Base-by-base conservation (phyloP, 305 asterid genomes). In the Solanum chacoense region DNA sequence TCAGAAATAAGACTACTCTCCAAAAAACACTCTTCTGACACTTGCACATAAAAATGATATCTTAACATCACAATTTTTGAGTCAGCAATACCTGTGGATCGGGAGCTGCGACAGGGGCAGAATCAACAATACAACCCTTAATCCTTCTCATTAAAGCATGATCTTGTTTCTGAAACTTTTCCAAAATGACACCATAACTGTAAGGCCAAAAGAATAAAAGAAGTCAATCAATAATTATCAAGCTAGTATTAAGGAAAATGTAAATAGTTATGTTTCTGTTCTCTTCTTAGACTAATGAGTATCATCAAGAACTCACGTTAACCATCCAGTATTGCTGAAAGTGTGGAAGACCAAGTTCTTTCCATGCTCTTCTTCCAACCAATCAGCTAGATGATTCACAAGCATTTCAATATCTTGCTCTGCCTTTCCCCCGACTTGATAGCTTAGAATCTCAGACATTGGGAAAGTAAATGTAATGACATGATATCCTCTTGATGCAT, bases 291-390 rank as follows among this genome's bases (percentile, higher is more conserved):
- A 45, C 20, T 34, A 26, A 69, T 35, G 36, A 29, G 14, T 14
- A 20, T n/a, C 5, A 74, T 24, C 55, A 63, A 74, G 89, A 63
- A 95, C 98, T 94, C 89, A 96, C 99, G 95, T 94, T 72, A 97
- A 89, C 99, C 98, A 97, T 85, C 99, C 98, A 11, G 99, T 96
- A 90, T 97, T 97, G 92, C 98, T 97, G 91, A 97, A 97, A 8
- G 98, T 96, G 89, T 97, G 99, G 88, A 97, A 97, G 63, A 97
- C 96, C 95, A 97, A 88, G 89, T 95, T 96, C 91, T 95, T 97
- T 18, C 94, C 96, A 34, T 89, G 88, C 93, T 97, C 98, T 90
- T 95, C 99, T 83, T 97, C 99, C 94, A 97, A 91, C 98, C 99
- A 97, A 71, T 97, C 98, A 83, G 95, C 95, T 55, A 97, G 93